These are phyloP conservation scores for Chaetoceros muelleri DNA, from an alignment of 108 stramenopile genomes.

Conservation along the genomic window DNA sequence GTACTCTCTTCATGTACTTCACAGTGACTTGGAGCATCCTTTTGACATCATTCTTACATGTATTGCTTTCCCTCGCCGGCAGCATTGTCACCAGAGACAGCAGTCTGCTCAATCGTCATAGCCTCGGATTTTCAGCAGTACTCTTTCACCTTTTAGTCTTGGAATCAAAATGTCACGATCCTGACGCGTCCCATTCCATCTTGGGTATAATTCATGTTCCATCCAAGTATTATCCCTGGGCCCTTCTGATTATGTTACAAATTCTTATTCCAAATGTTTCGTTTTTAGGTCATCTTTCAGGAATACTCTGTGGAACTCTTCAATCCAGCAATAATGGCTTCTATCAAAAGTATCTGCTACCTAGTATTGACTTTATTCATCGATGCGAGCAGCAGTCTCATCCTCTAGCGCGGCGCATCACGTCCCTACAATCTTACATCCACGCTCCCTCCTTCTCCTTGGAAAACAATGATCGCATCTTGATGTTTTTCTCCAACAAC, in stretches of 20 bases:
- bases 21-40: slow-evolving; percentile 53
- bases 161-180: slow-evolving; percentile 36
- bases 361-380: too few species aligned
- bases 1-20: slow-evolving; percentile 39
- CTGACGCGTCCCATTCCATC: slow-evolving; percentile 33
- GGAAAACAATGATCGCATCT: too few species aligned
- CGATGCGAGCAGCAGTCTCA: too few species aligned
- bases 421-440: too few species aligned
- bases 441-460: too few species aligned
- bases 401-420: too few species aligned
- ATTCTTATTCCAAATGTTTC: slow-evolving; percentile 70
- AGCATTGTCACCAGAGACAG: slow-evolving; percentile 31
- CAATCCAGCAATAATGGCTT: too few species aligned
- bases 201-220: slow-evolving; percentile 68
- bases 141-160: slow-evolving; percentile 75
- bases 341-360: too few species aligned
- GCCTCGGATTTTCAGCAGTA: slow-evolving; percentile 75
- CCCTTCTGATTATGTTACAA: slow-evolving; percentile 52
- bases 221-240: slow-evolving; percentile 68
- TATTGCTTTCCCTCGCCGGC: slow-evolving; percentile 32
- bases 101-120: slow-evolving; percentile 43
- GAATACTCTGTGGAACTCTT: slow-evolving; percentile 55
- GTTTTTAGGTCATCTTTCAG: slow-evolving; percentile 64
- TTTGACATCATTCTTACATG: slow-evolving; percentile 40
- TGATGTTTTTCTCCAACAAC: too few species aligned